A percentile compares a stretch with the other conserved stretches of the same genome.
phyloP scores from a whole-genome alignment of 2,329 filamentous ascomycete species.

The Delphinella strobiligena region DNA sequence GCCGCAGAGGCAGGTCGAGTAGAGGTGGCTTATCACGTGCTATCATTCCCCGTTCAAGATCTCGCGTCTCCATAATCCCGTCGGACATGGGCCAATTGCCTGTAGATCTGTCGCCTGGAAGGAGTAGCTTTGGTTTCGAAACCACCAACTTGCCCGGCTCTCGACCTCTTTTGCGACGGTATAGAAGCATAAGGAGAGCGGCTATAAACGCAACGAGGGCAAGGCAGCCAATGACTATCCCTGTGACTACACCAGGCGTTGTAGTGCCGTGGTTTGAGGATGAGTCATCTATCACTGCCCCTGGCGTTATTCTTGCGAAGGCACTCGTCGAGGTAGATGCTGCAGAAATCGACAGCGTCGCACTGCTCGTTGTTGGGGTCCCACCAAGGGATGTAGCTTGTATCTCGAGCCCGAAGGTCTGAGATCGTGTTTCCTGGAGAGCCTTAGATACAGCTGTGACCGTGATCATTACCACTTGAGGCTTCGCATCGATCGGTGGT shows the following conservation, averaged over 20 bases:
- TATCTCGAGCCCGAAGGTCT: constrained; percentile 32
- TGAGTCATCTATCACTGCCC: not conserved
- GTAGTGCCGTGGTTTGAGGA: constrained; percentile 7
- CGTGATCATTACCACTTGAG: constrained; percentile 28
- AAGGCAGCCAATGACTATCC: constrained; percentile 21
- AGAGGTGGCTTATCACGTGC: constrained; percentile 26
- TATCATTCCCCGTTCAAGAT: constrained; percentile 8
- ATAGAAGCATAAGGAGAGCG: constrained; percentile 15
- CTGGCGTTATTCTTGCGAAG: not conserved
- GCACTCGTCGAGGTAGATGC: constrained; percentile 9
- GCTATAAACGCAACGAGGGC: constrained; percentile 14
- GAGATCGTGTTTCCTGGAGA: too few relatives aligned
- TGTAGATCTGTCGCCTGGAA: too few relatives aligned
- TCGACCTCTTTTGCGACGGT: constrained; percentile 13
- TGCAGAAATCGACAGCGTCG: constrained; percentile 10
- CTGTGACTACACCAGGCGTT: constrained; percentile 16
- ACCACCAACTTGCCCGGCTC: constrained; percentile 23
- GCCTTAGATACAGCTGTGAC: constrained; percentile 20
- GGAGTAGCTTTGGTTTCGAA: constrained; percentile 30
- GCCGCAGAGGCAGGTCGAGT: constrained; percentile 13
- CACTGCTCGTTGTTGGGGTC: constrained; percentile 4
- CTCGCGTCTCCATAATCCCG: constrained; percentile 6
- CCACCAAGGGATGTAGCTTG: constrained; percentile 4
- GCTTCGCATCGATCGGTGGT: constrained; percentile 30
- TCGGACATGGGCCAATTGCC: constrained; percentile 7